A percentile compares a stretch with the other conserved stretches of the same genome.
These are phyloP conservation scores for Xerocomellus dryophilus DNA, from an alignment of 768 basidiomycete species.

Conservation along the genomic window DNA sequence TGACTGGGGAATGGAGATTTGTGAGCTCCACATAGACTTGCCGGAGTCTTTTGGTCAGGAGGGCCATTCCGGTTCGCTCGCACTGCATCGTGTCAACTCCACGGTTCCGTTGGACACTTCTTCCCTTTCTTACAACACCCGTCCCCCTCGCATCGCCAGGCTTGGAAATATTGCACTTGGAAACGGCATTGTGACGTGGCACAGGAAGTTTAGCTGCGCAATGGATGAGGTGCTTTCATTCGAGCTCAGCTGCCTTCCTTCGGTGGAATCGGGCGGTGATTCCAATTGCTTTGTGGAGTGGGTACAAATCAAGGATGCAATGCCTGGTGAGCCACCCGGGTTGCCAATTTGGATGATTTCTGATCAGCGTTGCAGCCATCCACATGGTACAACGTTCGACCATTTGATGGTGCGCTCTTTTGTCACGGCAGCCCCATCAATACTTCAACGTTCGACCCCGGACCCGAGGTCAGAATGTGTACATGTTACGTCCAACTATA, in stretches of 20 bases:
- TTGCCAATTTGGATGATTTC: not conserved
- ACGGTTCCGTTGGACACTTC: conserved; percentile 7
- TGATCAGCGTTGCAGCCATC: conserved; percentile 4
- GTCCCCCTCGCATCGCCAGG: conserved; percentile 5
- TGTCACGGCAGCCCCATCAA: too few species aligned
- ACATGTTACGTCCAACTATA: too few species aligned
- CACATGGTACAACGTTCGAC: conserved; percentile 12
- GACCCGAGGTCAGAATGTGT: too few species aligned
- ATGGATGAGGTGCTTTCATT: conserved; percentile 14
- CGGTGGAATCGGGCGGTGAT: conserved; percentile 6
- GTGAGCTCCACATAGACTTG: conserved; percentile 10
- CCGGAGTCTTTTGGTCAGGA: conserved; percentile 2
- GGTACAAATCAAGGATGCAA: conserved; percentile 12
- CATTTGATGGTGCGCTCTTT: not conserved
- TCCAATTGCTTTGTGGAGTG: conserved; percentile 7
- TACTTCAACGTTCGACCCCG: too few species aligned
- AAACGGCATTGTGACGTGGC: not conserved
- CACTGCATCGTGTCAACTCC: conserved; percentile 6
- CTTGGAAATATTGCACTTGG: conserved; percentile 4
- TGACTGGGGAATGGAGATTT: conserved; percentile 16
- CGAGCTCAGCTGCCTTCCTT: conserved; percentile 10
- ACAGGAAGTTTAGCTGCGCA: conserved; percentile 9
- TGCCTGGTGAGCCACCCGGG: conserved; percentile 6
- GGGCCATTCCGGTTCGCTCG: conserved; percentile 5
- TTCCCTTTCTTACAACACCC: conserved; percentile 9